Conservation (phyloP, 305 asterid genomes). For the Rubia tinctorum region DNA sequence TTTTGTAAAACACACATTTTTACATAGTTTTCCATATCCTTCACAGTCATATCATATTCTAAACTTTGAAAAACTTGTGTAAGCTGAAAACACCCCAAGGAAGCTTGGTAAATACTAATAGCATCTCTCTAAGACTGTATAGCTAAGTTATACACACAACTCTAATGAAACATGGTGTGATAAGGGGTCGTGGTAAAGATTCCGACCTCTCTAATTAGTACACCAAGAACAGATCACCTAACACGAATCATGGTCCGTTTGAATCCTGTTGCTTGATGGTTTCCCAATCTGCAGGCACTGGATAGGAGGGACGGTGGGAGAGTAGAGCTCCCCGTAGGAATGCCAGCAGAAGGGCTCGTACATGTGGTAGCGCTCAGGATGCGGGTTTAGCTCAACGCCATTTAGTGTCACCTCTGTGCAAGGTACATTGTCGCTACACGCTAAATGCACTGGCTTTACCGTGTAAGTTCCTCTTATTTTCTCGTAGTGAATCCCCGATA, state of each 20-base stretch:
- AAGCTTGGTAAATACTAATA: constrained; percentile 18
- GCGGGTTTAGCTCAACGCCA: constrained; percentile 58
- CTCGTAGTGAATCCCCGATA: constrained; percentile 72
- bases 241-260: constrained; percentile 65
- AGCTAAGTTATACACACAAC: constrained; percentile 28
- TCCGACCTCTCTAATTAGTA: constrained; percentile 72
- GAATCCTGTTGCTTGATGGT: constrained; percentile 57
- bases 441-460: constrained; percentile 73
- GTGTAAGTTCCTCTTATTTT: constrained; percentile 85
- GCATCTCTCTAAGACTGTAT: background rate
- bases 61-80: constrained; percentile 13
- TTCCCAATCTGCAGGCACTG: constrained; percentile 61
- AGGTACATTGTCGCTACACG: constrained; percentile 79
- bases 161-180: constrained; percentile 35
- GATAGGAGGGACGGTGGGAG: constrained; percentile 75
- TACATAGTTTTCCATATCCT: constrained; percentile 7
- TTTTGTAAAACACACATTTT: constrained; percentile 2
- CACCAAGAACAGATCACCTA: constrained; percentile 35
- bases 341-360: constrained; percentile 90
- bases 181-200: constrained; percentile 64
- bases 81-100: constrained; percentile 10
- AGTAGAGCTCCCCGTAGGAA: constrained; percentile 64
- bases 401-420: constrained; percentile 68
- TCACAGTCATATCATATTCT: constrained; percentile 6
- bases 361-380: constrained; percentile 61